These are phyloP conservation scores for Fusarium sp. DNA, from an alignment of 2,329 filamentous ascomycete genomes.

Conservation along the genomic window DNA sequence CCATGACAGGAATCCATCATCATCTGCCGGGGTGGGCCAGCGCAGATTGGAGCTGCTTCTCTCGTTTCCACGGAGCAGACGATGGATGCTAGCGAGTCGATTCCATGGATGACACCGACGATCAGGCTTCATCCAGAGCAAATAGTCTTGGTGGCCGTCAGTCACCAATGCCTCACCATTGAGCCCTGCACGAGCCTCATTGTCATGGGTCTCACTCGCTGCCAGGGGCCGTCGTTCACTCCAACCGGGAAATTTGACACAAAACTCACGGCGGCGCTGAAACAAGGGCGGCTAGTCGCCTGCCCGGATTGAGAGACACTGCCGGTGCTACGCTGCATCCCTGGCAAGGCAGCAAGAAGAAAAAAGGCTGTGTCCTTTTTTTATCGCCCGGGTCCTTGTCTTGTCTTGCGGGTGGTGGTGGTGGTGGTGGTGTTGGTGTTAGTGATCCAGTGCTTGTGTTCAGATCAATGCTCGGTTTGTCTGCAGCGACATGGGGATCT, in stretches of 20 bases:
- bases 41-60: conserved; percentile 15
- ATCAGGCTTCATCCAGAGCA: conserved; percentile 4
- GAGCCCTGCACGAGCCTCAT: conserved; percentile 35
- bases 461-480: conserved; percentile 2
- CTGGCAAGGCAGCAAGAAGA: not conserved
- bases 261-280: conserved; percentile 35
- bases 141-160: not conserved
- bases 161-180: conserved; percentile 44
- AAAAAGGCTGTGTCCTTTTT: not conserved
- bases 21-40: conserved; percentile 4
- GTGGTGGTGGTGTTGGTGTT: no score
- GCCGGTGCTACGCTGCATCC: not conserved
- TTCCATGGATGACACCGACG: not conserved
- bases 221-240: not conserved
- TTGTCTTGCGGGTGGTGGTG: no score
- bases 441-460: not conserved
- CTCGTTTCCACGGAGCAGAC: not conserved
- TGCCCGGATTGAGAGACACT: conserved; percentile 9
- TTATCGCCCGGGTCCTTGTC: not conserved
- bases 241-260: conserved; percentile 29
- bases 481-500: not conserved
- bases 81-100: not conserved
- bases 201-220: not conserved
- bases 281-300: conserved; percentile 33
- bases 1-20: conserved; percentile 16